Evolutionary conservation across 768 basidiomycete genomes (phyloP).

Genomic region (Lentinula raphanica): DNA sequence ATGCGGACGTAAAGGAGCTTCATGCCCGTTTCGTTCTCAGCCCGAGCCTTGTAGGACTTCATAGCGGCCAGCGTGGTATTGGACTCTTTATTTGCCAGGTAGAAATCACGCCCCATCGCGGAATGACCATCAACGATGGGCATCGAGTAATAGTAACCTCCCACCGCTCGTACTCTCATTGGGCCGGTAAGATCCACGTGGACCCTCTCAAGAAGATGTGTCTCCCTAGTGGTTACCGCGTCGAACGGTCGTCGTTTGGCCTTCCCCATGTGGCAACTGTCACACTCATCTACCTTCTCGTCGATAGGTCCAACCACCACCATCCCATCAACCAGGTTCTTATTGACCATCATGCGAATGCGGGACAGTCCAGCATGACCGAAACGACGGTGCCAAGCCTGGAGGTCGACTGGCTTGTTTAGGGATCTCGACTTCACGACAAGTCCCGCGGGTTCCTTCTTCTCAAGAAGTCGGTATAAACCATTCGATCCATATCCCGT

Average conservation of each 20-base stretch:
- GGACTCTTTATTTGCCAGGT: not conserved
- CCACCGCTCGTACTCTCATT: not conserved
- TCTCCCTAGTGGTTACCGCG: not conserved
- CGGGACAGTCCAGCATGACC: not conserved
- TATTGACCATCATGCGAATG: not conserved
- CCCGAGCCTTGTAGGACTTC: too few relatives aligned
- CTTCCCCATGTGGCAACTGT: not conserved
- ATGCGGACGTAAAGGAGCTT: too few relatives aligned
- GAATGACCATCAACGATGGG: slow-evolving; percentile 1
- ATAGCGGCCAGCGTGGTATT: too few relatives aligned
- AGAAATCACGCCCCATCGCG: not conserved
- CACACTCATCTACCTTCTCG: not conserved
- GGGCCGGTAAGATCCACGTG: not conserved
- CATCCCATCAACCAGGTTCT: not conserved
- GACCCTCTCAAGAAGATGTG: not conserved
- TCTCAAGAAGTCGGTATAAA: slow-evolving; percentile 23
- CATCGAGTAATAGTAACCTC: not conserved
- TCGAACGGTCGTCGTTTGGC: not conserved
- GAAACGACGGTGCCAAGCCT: slow-evolving; percentile 22
- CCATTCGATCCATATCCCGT: slow-evolving; percentile 14
- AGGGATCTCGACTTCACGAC: slow-evolving; percentile 18
- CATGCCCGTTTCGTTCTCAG: too few relatives aligned
- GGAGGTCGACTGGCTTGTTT: slow-evolving; percentile 14
- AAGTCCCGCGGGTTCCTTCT: slow-evolving; percentile 19
- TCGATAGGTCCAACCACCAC: not conserved